Base-by-base conservation (phyloP, 2,329 filamentous ascomycete genomes). In the Colletotrichum australisinense region DNA sequence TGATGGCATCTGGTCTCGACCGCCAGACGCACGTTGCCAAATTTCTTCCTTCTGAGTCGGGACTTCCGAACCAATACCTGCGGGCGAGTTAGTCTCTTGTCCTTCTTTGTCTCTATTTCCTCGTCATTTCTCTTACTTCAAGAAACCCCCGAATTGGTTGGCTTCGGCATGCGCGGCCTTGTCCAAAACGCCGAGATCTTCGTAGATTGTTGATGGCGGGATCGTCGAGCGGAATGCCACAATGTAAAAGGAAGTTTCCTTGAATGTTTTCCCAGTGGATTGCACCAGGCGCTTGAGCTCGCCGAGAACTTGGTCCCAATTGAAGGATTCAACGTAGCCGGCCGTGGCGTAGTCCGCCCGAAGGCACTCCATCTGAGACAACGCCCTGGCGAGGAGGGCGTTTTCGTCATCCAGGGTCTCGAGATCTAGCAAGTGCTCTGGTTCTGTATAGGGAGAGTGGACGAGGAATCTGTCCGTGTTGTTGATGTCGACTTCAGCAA, bases 41-140 rank as follows among this genome's bases (percentile, higher is more conserved):
- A 83, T 98, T 98, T 79, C 90, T 87, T 74, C 93, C 88, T 64
- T 93, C 86, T 56, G 81, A 84, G 83, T 97, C 91, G 24, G 93
- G 92, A 42, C 85, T 87, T 2, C 95, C 94, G 81, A 97, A 98
- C 95, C 95, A 98, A 83, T 98, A 98, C 82, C 90, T 92, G 75
- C 22, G 59, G 57, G 22, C 32, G 58, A 79, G 76, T 77, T 63
- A 75, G 62, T 55, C 16, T 49, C n/a, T 30, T 46, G 16, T 55
- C 35, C 35, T 55, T 30, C 38, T 30, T 70, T 30, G 24, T 49
- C 24, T 22, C 69, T 35, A 49, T 71, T 67, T 35, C 66, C 64
- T 35, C 67, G 62, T 35, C 32, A 35, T 79, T 83, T 52, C 26
- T 56, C 71, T 24, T 62, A 73, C 89, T 97, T 97, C 79, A 98